Conservation (phyloP, 345 rosid species). For the Physaria fendleri region DNA sequence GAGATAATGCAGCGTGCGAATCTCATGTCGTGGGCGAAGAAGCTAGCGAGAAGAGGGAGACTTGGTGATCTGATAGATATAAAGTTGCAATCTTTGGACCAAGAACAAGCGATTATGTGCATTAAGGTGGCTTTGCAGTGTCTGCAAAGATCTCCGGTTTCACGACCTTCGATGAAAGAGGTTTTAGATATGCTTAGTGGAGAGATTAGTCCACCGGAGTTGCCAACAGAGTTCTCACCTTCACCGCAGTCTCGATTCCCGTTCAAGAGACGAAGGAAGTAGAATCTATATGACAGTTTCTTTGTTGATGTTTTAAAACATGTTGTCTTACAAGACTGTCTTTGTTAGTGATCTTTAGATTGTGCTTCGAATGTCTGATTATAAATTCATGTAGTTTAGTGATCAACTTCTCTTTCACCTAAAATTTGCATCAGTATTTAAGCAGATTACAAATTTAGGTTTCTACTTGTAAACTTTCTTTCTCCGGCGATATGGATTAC, state of each 20-base stretch:
- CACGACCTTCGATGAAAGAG: slow-evolving; percentile 75
- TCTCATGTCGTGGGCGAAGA: slow-evolving; percentile 84
- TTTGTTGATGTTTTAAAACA: background rate
- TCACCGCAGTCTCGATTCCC: slow-evolving; percentile 65
- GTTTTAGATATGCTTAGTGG: slow-evolving; percentile 73
- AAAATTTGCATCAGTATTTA: background rate
- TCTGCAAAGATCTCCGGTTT: slow-evolving; percentile 68
- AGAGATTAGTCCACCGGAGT: slow-evolving; percentile 42
- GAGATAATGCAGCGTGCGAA: slow-evolving; percentile 75
- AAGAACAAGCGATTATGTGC: slow-evolving; percentile 70
- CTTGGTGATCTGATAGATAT: slow-evolving; percentile 76
- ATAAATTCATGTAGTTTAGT: background rate
- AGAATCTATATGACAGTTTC: slow-evolving; percentile 22
- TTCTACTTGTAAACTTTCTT: too few species aligned
- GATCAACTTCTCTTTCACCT: background rate
- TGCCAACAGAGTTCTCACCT: slow-evolving; percentile 79
- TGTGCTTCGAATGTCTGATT: background rate
- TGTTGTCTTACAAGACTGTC: background rate
- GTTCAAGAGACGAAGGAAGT: slow-evolving; percentile 45
- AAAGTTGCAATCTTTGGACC: slow-evolving; percentile 44
- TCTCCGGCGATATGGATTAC: too few species aligned
- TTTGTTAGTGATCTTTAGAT: background rate
- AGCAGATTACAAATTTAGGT: too few species aligned
- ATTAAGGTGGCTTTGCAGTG: slow-evolving; percentile 76
- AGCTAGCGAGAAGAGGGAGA: slow-evolving; percentile 65